phyloP scores from a whole-genome alignment of 129 eudicot species.

The Glebionis coronaria region DNA sequence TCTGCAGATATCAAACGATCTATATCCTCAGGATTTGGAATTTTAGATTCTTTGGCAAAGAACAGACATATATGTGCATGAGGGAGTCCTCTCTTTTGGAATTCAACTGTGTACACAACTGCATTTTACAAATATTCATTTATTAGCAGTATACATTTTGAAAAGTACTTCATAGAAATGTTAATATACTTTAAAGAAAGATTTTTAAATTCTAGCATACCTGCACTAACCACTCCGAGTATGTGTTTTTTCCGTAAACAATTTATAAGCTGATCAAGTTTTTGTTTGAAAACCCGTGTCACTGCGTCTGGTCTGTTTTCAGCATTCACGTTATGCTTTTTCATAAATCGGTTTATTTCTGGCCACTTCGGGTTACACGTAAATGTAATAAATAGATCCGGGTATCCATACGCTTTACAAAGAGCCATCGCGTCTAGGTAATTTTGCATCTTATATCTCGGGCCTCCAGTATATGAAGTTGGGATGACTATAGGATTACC shows the following conservation, averaged over 20 bases:
- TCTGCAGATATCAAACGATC: background rate
- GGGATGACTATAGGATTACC: too few species aligned
- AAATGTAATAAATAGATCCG: background rate
- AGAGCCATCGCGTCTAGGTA: background rate
- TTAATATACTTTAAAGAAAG: too few species aligned
- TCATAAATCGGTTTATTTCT: background rate
- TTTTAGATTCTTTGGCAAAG: background rate
- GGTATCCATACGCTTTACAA: background rate
- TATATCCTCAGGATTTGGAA: background rate
- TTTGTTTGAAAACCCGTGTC: background rate
- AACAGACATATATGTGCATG: background rate
- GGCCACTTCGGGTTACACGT: background rate
- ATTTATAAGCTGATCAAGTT: background rate
- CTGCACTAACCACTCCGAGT: background rate
- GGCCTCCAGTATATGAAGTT: too few species aligned
- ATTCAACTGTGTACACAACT: background rate
- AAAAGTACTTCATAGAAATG: background rate
- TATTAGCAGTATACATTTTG: too few species aligned
- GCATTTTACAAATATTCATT: too few species aligned
- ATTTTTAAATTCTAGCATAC: background rate
- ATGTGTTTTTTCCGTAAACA: background rate
- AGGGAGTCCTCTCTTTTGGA: background rate
- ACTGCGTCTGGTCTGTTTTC: background rate
- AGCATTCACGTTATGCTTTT: background rate
- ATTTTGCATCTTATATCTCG: too few species aligned